Conservation (phyloP, 805 yeast genomes). For the Metschnikowia bowlesiae region DNA sequence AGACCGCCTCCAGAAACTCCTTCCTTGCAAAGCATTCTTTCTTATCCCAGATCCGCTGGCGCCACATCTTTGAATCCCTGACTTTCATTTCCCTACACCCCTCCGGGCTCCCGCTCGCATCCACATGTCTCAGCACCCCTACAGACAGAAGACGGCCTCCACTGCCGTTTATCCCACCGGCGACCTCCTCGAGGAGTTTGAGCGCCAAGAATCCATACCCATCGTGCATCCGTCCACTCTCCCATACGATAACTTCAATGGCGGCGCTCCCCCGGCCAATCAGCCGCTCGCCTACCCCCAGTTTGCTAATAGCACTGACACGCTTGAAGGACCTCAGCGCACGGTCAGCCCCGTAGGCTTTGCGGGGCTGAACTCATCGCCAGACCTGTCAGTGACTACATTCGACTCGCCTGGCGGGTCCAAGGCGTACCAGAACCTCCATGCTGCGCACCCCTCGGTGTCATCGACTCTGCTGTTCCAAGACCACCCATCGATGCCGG, state of each 20-base stretch:
- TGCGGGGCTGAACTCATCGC: conserved; percentile 1
- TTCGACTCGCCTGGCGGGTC: conserved; percentile 5
- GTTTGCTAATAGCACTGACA: background rate
- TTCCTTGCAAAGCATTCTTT: too few relatives aligned
- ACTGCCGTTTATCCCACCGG: conserved; percentile 16
- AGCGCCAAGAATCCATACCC: conserved; percentile 3
- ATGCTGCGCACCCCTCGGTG: conserved; percentile 24
- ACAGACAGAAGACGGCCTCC: conserved; percentile 17
- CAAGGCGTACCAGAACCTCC: conserved; percentile 20
- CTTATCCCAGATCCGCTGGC: background rate
- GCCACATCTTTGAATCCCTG: background rate
- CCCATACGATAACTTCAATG: background rate
- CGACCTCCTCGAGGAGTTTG: conserved; percentile 5
- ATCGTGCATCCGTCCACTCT: background rate
- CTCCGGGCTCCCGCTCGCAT: background rate
- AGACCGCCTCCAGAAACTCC: background rate
- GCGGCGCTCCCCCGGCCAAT: background rate
- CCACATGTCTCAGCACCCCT: conserved; percentile 15
- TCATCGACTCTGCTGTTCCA: conserved; percentile 37
- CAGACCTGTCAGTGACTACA: conserved; percentile 1
- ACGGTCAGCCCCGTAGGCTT: background rate
- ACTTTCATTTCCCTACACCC: background rate
- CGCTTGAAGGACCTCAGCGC: background rate
- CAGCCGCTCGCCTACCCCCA: conserved; percentile 1
- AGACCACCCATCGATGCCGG: conserved; percentile 38